These are phyloP conservation scores for Magnusiomyces ingens DNA, from an alignment of 1,139 yeast genomes.

Conservation along the genomic window DNA sequence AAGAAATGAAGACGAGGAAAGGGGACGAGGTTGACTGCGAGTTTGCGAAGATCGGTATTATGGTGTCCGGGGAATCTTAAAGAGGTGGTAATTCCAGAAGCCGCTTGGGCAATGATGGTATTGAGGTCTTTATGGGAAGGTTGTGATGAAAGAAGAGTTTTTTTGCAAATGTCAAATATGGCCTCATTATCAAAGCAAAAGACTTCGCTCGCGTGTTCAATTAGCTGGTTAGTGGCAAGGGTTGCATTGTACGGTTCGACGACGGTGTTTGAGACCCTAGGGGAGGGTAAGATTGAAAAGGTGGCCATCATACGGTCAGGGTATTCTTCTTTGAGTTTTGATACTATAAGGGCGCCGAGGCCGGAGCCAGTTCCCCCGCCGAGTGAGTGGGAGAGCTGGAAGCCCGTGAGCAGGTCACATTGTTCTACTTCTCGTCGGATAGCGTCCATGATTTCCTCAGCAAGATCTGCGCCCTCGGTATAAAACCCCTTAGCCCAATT, in stretches of 20 bases:
- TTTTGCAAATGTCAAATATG: conserved; percentile 49
- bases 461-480: conserved; percentile 59
- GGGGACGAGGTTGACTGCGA: conserved; percentile 76
- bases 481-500: conserved; percentile 95
- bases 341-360: conserved; percentile 76
- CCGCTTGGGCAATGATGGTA: conserved; percentile 77
- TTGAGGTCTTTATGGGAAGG: conserved; percentile 77
- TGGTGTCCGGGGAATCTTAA: conserved; percentile 86
- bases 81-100: conserved; percentile 85
- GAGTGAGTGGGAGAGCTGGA: conserved; percentile 86
- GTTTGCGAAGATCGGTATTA: conserved; percentile 79
- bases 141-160: conserved; percentile 44
- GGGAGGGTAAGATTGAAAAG: conserved; percentile 74
- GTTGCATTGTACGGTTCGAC: conserved; percentile 94
- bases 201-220: conserved; percentile 78
- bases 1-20: conserved; percentile 85
- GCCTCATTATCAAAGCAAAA: conserved; percentile 90
- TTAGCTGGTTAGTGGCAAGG: conserved; percentile 69
- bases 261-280: conserved; percentile 85
- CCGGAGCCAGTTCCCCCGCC: conserved; percentile 99
- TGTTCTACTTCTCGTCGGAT: conserved; percentile 87
- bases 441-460: conserved; percentile 70
- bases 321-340: conserved; percentile 70
- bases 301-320: conserved; percentile 83
- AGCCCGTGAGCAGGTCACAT: conserved; percentile 83